Conservation (phyloP, 1,284 basidiomycete species). For the Tremellales sp. region DNA sequence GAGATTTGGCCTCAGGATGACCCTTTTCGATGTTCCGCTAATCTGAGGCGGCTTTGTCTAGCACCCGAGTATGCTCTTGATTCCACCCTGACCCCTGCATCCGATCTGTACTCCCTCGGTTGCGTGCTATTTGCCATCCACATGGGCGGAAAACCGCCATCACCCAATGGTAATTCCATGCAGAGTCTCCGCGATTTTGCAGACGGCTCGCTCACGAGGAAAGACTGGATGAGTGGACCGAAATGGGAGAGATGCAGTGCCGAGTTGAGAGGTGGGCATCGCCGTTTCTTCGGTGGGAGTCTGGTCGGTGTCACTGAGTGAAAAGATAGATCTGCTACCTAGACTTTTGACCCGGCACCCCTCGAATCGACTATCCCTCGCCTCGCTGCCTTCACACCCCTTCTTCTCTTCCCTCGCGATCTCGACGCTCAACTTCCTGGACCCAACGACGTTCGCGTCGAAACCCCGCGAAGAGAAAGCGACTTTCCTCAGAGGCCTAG, state of each 20-base stretch:
- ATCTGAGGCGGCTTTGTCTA: conserved; percentile 40
- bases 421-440: conserved; percentile 93
- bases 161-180: conserved; percentile 80
- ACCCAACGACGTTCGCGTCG: conserved; percentile 89
- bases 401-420: conserved; percentile 98
- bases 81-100: conserved; percentile 75
- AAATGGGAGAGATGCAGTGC: conserved; percentile 41
- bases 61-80: conserved; percentile 95
- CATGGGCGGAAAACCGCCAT: conserved; percentile 81
- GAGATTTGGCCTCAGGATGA: conserved; percentile 22
- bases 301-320: neutral
- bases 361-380: conserved; percentile 67
- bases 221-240: conserved; percentile 39
- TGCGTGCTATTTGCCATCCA: conserved; percentile 87
- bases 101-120: conserved; percentile 93
- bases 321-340: conserved; percentile 62
- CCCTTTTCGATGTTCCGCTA: neutral
- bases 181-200: conserved; percentile 74
- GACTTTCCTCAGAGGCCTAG: conserved; percentile 88
- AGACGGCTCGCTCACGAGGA: conserved; percentile 52
- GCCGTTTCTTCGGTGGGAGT: neutral
- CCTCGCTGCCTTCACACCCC: conserved; percentile 70
- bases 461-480: conserved; percentile 94
- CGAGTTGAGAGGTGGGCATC: conserved; percentile 40
- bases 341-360: conserved; percentile 76